phyloP scores from a whole-genome alignment of 192 early-diverging fungal species.

The Chytriomyces sp. region DNA sequence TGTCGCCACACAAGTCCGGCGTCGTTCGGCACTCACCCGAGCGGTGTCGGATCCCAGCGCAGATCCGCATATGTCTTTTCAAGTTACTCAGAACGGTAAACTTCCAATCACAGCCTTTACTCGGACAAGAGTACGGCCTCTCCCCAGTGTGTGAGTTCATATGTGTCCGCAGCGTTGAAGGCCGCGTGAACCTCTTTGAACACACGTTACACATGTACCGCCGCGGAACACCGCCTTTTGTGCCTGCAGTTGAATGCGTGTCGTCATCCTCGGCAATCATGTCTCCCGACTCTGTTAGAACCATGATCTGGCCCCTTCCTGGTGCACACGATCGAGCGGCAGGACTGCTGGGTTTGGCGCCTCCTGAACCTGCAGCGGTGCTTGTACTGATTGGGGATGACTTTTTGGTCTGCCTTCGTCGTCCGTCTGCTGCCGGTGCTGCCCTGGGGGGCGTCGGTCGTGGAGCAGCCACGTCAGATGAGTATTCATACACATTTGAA shows the following conservation, averaged over 20 bases:
- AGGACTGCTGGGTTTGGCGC: no score
- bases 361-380: no score
- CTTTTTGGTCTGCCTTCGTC: neutral
- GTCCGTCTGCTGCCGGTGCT: neutral
- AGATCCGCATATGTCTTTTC: slow-evolving; percentile 39
- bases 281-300: slow-evolving; percentile 23
- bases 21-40: neutral
- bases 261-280: slow-evolving; percentile 33
- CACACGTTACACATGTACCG: slow-evolving; percentile 39
- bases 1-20: neutral
- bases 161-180: slow-evolving; percentile 37
- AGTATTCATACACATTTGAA: no score
- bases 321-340: no score
- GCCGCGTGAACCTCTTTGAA: slow-evolving; percentile 39
- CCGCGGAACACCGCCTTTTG: slow-evolving; percentile 9
- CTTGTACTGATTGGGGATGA: neutral
- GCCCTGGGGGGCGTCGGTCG: no score
- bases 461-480: no score
- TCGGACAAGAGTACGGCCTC: slow-evolving; percentile 36
- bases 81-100: slow-evolving; percentile 40
- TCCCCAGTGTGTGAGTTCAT: slow-evolving; percentile 42
- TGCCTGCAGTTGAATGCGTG: neutral
- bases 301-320: slow-evolving; percentile 23
- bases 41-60: slow-evolving; percentile 8
- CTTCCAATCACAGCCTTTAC: slow-evolving; percentile 37